Conservation (phyloP, 2,329 filamentous ascomycete species). For the Venturia aucupariae region DNA sequence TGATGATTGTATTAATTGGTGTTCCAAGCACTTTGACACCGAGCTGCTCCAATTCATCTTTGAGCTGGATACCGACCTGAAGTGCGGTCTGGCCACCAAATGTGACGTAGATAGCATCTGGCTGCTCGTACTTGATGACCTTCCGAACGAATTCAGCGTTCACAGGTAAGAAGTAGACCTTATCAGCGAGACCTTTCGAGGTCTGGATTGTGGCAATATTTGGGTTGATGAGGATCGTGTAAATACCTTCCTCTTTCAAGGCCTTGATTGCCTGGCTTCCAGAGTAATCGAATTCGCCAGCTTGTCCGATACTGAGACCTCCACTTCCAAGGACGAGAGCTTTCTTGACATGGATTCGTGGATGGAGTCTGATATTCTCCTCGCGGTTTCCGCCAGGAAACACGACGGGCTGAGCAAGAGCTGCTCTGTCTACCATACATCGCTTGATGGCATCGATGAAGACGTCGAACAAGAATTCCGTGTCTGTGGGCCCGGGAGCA, state of each 20-base stretch:
- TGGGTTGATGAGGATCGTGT: conserved; percentile 96
- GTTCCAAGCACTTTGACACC: conserved; percentile 94
- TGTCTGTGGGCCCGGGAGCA: conserved; percentile 88
- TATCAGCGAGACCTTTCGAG: conserved; percentile 93
- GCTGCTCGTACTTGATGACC: conserved; percentile 88
- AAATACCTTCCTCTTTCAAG: conserved; percentile 93
- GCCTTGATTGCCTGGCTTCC: conserved; percentile 98
- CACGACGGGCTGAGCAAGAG: conserved; percentile 62
- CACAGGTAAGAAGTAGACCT: conserved; percentile 97
- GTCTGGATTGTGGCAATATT: conserved; percentile 99
- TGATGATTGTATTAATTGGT: conserved; percentile 96
- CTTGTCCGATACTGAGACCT: conserved; percentile 93
- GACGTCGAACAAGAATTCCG: conserved; percentile 93
- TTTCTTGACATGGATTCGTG: conserved; percentile 81
- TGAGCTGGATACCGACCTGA: conserved; percentile 93
- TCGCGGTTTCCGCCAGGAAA: conserved; percentile 79
- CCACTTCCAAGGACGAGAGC: conserved; percentile 89
- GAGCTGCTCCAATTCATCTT: conserved; percentile 88
- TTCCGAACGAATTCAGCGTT: conserved; percentile 96
- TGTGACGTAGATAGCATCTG: conserved; percentile 94
- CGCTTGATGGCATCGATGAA: conserved; percentile 79
- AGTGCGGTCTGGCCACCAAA: conserved; percentile 97
- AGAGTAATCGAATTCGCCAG: conserved; percentile 98
- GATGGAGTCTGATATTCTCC: conserved; percentile 68
- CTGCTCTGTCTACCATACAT: conserved; percentile 56